Conservation (phyloP, 1,284 basidiomycete species). For the Ceratobasidium sp. region DNA sequence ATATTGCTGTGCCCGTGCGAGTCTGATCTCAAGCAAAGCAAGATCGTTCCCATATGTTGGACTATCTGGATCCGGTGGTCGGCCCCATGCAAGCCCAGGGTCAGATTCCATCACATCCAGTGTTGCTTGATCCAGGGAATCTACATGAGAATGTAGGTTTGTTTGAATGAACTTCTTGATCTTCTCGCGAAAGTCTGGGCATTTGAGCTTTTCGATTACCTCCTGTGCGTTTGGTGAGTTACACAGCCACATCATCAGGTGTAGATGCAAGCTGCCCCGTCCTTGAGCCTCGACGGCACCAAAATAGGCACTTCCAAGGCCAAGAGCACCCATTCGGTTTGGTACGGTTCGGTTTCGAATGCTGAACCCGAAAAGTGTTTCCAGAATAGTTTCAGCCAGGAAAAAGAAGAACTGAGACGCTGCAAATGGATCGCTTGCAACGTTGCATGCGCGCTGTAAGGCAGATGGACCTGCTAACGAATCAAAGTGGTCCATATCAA, state of each 20-base stretch:
- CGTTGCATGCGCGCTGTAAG: slow-evolving; percentile 53
- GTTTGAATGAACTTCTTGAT: slow-evolving; percentile 1
- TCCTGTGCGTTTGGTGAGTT: slow-evolving; percentile 33
- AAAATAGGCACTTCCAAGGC: slow-evolving; percentile 52
- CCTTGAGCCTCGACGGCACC: slow-evolving; percentile 54
- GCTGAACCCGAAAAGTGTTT: slow-evolving; percentile 55
- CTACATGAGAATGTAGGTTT: slow-evolving; percentile 53
- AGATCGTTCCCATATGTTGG: slow-evolving; percentile 50
- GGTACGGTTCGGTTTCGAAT: slow-evolving; percentile 47
- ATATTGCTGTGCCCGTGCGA: not conserved
- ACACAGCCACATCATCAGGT: slow-evolving; percentile 52
- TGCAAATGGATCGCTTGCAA: slow-evolving; percentile 57
- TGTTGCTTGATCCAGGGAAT: too few relatives aligned
- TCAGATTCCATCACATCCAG: too few relatives aligned
- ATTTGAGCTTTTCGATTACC: too few relatives aligned
- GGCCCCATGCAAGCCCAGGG: not conserved
- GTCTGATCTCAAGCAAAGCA: slow-evolving; percentile 26
- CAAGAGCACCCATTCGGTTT: slow-evolving; percentile 49
- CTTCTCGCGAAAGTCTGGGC: slow-evolving; percentile 24
- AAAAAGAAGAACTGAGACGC: slow-evolving; percentile 59
- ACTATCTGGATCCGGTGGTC: slow-evolving; percentile 23
- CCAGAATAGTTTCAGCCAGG: slow-evolving; percentile 54
- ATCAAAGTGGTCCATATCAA: slow-evolving; percentile 58
- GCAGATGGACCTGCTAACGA: too few relatives aligned
- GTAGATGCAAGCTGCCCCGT: slow-evolving; percentile 53